Base-by-base conservation (phyloP, 1,284 basidiomycete species). In the Abortiporus biennis region DNA sequence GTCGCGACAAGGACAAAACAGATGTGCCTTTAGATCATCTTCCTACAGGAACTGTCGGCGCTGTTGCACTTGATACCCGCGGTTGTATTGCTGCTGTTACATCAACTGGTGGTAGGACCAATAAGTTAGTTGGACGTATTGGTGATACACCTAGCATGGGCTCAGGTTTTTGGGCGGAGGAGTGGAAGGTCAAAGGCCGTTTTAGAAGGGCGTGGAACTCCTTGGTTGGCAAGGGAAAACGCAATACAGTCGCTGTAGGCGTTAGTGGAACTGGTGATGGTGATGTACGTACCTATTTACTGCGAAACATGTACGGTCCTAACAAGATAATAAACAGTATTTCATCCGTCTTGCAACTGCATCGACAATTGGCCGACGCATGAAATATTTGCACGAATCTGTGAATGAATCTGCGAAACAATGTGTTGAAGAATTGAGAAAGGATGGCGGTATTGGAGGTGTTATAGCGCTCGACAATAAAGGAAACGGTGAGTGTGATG, bases 201-300 rank as follows among this genome's bases (percentile, higher is more conserved):
- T 37, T 68, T 24, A 61, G 61, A 46, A 60, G 58, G 19, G 47
- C 63, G 13, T 73, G 66, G 66, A 63, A 65, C 37, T 70, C 64
- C 32, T 41, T 76, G 12, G 53, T 44, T n/a, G 27, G 27, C 27
- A 40, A n/a, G 20, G 61, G 67, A 2, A 65, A 65, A 47, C 47
- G 54, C 8, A 52, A 48, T 4, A 61, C 53, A 15, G 56, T 58
- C n/a, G 83, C 78, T 1, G 65, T 92, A n/a, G 87, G 84, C 1
- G 65, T 91, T 19, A 87, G 84, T 29, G 85, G 87, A 0, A 92
- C 89, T 11, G 88, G 88, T 2, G 80, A 90, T 53, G 89, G 88
- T 44, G 88, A 92, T 63, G 85, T 88, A 31, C 44, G 54, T 49
- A 15, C 21, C 15, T 23, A 15, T 43, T 13, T 24, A 33, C 44